A percentile compares a stretch with the other conserved stretches of the same genome.
phyloP scores from a whole-genome alignment of 257 asterid genomes.

The Nyctanthes arbortristis region DNA sequence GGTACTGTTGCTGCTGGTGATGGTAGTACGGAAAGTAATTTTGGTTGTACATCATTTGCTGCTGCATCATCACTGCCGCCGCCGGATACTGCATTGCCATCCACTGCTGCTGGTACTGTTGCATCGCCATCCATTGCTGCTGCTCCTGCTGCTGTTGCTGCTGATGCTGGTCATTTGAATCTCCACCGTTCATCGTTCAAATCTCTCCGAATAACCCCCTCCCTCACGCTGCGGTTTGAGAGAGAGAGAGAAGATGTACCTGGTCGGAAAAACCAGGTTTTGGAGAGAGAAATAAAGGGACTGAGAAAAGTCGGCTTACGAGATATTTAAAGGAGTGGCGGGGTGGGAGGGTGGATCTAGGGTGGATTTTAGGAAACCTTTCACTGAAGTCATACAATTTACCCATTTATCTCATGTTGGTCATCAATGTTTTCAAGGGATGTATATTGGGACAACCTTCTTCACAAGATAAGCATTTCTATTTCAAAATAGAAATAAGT shows the following conservation, averaged over 20 bases:
- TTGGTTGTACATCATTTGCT: conserved; percentile 64
- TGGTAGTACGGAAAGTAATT: conserved; percentile 63
- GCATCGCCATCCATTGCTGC: conserved; percentile 79
- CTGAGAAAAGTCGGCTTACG: conserved; percentile 7
- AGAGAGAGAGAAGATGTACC: conserved; percentile 11
- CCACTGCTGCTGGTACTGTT: conserved; percentile 71
- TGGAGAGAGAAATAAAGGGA: conserved; percentile 29
- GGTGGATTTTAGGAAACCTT: conserved; percentile 27
- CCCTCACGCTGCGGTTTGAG: conserved; percentile 1
- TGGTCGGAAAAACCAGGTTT: conserved; percentile 31
- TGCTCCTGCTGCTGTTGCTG: conserved; percentile 52
- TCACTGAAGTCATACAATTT: neutral
- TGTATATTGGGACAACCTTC: no score
- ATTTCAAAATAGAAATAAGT: no score
- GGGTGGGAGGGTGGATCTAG: conserved; percentile 40
- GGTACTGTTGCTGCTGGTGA: conserved; percentile 42
- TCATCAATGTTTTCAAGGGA: no score
- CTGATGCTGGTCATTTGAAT: conserved; percentile 51
- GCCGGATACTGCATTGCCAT: conserved; percentile 77
- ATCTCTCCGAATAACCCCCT: conserved; percentile 17
- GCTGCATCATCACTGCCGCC: conserved; percentile 52
- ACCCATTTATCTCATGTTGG: neutral
- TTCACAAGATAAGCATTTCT: no score
- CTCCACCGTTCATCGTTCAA: conserved; percentile 63
- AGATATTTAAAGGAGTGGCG: neutral